Base-by-base conservation (phyloP, 805 yeast genomes). In the Ogataea nakhonphanomensis region DNA sequence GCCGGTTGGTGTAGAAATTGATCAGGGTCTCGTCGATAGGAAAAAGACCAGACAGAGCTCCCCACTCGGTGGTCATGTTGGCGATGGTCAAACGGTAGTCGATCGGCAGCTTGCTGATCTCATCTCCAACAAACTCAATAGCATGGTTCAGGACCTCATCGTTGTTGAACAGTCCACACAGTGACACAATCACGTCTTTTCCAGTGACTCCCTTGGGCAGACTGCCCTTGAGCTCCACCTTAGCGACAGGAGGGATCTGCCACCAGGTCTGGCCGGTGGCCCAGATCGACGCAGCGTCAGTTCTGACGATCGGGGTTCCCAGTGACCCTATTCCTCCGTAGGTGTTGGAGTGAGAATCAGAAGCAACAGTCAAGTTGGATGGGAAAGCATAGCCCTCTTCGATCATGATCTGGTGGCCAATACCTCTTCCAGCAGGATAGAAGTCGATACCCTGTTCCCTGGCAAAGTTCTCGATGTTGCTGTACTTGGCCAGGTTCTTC, bases 261-360 rank as follows among this genome's bases (percentile, higher is more conserved):
- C 99, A 93, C 99, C 99, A 93, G 3, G 99, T 93, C 67, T 89
- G 95, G 29, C 98, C 98, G 0, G 99, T 93, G 9, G 99, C 98
- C 99, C 99, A 93, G 50, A 93, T 91, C 8, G 97, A 79, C 4
- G 99, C 99, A 15, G 98, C 99, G 65, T 93, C 99, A 0, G 99
- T 93, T 65, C 99, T 78, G 41, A 93, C 99, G 40, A 93, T 84
- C 8, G 99, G 98, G 3, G 99, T 95, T 37, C 99, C 99, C 43
- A 93, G 69, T 15, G 95, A 72, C 13, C 98, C 98, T 34, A 93
- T 72, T 58, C 99, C 99, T 52, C 99, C 99, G 59, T 93, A 93
- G 26, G 96, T 93, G 63, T 93, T 93, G 8, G 97, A 89, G 64
- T 93, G 99, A 5, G 97, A 90, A 63, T 93, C 99, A 0, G 96